These are phyloP conservation scores for Emergomyces pasteurianus DNA, from an alignment of 2,329 filamentous ascomycete species.

Conservation along the genomic window DNA sequence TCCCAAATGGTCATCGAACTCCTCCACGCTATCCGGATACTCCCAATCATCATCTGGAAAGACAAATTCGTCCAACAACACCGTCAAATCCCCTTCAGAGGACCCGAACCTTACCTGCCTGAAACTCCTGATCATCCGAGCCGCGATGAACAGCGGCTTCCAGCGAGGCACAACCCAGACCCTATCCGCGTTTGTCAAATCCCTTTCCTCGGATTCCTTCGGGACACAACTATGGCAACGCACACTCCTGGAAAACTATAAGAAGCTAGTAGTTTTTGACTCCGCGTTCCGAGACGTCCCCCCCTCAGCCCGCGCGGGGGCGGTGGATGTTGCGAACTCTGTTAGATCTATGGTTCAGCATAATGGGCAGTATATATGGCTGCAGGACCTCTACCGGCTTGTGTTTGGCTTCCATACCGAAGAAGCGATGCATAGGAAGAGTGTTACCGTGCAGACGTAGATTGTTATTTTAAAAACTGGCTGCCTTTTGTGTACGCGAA, in stretches of 20 bases:
- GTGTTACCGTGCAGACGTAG: conserved; percentile 34
- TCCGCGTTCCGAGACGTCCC: conserved; percentile 45
- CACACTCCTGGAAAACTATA: conserved; percentile 64
- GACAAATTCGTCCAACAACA: conserved; percentile 34
- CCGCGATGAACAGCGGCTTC: conserved; percentile 75
- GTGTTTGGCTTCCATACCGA: conserved; percentile 79
- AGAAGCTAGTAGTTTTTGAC: conserved; percentile 65
- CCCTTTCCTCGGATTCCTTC: conserved; percentile 65
- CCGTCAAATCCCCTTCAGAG: conserved; percentile 41
- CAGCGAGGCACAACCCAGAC: conserved; percentile 46
- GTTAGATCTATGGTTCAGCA: conserved; percentile 59
- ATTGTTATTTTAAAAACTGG: background rate
- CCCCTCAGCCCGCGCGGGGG: conserved; percentile 30
- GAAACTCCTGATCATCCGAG: conserved; percentile 69
- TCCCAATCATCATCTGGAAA: conserved; percentile 49
- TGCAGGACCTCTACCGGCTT: conserved; percentile 68
- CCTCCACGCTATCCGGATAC: conserved; percentile 66
- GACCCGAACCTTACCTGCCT: conserved; percentile 66
- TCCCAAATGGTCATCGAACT: conserved; percentile 61
- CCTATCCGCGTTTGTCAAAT: conserved; percentile 64
- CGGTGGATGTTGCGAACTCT: conserved; percentile 67
- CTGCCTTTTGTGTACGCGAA: background rate
- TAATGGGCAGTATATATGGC: conserved; percentile 62
- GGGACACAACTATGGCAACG: conserved; percentile 60
- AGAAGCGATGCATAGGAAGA: conserved; percentile 58